Base-by-base conservation (phyloP, 2,329 filamentous ascomycete species). In the Aureobasidium sp. region DNA sequence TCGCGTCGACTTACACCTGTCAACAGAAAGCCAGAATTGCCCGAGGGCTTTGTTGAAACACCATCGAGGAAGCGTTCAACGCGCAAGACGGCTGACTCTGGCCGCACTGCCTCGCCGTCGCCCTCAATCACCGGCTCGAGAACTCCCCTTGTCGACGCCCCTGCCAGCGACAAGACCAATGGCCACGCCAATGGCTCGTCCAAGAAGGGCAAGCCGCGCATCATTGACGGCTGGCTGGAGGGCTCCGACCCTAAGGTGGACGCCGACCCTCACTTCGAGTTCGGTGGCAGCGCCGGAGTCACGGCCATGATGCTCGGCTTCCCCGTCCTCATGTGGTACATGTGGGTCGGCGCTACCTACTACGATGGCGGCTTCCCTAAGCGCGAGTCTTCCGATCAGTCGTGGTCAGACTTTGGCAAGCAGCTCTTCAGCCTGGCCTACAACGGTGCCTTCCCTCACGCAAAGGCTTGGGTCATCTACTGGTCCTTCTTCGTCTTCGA, bases 311-410 rank as follows among this genome's bases (percentile, higher is more conserved):
- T 97, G 91, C 82, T 91, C 65, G 85, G 88, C 49, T 99, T 97
- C 76, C 94, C 94, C n/a, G 65, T 87, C 41, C 83, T 99, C 69
- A 97, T 97, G 93, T 97, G 90, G 83, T 97, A 97, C 79, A 96
- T 99, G 92, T 97, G 92, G 92, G 87, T 96, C 75, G 94, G 94
- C 56, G 89, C 93, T 37, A 92, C 87, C 55, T 96, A 93, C 78
- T 99, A 97, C 77, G 80, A 91, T 72, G 93, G 93, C 68, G 86
- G 89, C 66, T 80, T 95, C 57, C 94, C 94, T 17, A 70, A 70
- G 69, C 53, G 61, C 36, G n/a, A 45, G 36, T 89, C 85, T 1
- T 77, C 78, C 2, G 73, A 83, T 47, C 88, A 83, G 45, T 86
- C 81, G 68, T 84, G 84, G 72, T 67, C 71, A 14, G 86, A 93